phyloP scores from a whole-genome alignment of 805 yeast species.

The Ogataea henricii region DNA sequence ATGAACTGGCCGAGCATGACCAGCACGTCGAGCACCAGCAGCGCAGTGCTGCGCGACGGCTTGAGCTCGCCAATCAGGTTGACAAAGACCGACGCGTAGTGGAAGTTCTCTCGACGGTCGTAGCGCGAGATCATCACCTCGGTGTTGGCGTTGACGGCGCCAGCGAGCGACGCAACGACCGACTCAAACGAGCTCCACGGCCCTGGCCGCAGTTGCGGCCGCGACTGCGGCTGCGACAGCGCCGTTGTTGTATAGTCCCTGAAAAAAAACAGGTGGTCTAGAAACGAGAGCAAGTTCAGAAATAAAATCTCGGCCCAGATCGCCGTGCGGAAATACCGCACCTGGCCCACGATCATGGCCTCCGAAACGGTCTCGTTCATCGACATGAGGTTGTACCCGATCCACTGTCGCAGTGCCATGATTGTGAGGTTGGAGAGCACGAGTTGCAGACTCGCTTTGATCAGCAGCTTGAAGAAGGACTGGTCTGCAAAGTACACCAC shows the following conservation, averaged over 20 bases:
- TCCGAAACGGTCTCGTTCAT: constrained; percentile 15
- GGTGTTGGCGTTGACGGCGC: constrained; percentile 17
- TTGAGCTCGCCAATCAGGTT: constrained; percentile 32
- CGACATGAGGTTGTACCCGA: constrained; percentile 16
- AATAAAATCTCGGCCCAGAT: constrained; percentile 20
- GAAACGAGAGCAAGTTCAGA: constrained; percentile 16
- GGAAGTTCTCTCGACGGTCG: constrained; percentile 20
- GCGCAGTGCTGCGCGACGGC: constrained; percentile 7
- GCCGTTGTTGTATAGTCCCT: constrained; percentile 4
- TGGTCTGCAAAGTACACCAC: constrained; percentile 27
- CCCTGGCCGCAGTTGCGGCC: background rate
- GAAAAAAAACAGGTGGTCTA: constrained; percentile 19
- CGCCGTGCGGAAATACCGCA: constrained; percentile 15
- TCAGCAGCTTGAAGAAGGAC: constrained; percentile 26
- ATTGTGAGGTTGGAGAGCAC: constrained; percentile 21
- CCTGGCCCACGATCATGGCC: constrained; percentile 11
- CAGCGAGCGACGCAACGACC: background rate
- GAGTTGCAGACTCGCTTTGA: constrained; percentile 24
- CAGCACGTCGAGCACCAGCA: constrained; percentile 23
- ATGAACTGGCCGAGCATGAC: constrained; percentile 24
- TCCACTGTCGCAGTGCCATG: constrained; percentile 20
- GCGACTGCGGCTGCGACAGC: background rate
- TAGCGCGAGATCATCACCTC: constrained; percentile 16
- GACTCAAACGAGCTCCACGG: background rate
- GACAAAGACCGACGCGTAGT: constrained; percentile 25